These are phyloP conservation scores for Trametes hirsuta DNA, from an alignment of 1,284 basidiomycete genomes.

Conservation along the genomic window DNA sequence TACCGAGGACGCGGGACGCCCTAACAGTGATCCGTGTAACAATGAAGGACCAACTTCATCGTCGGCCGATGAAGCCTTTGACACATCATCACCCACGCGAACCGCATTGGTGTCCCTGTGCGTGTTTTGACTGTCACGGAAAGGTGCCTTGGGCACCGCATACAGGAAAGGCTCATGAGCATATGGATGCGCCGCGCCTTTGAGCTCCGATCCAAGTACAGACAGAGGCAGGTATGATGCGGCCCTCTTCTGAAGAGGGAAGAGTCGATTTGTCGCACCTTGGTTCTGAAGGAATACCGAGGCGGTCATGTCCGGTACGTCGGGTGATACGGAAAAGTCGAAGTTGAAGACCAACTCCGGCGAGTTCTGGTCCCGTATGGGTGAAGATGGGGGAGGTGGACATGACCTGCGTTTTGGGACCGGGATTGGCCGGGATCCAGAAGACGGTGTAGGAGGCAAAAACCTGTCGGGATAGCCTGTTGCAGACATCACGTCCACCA, in stretches of 20 bases:
- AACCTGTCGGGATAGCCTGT: no score
- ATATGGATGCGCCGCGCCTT: conserved; percentile 10
- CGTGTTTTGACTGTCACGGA: conserved; percentile 3
- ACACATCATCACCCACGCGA: no score
- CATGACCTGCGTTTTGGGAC: conserved; percentile 23
- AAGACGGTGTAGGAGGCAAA: no score
- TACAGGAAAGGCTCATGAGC: conserved; percentile 20
- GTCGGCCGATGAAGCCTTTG: neutral
- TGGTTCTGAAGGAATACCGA: conserved; percentile 21
- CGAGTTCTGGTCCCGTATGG: conserved; percentile 15
- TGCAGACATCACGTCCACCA: no score
- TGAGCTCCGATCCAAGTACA: neutral
- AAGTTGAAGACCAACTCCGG: conserved; percentile 29
- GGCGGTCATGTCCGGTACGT: conserved; percentile 6
- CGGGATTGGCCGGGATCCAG: conserved; percentile 21
- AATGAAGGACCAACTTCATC: neutral
- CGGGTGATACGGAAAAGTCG: conserved; percentile 27
- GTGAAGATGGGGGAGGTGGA: conserved; percentile 22
- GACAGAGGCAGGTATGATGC: conserved; percentile 9
- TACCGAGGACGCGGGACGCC: neutral
- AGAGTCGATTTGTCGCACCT: conserved; percentile 12
- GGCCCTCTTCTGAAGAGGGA: conserved; percentile 17
- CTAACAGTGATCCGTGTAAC: neutral
- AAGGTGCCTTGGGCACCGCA: conserved; percentile 13
- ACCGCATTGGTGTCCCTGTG: neutral